Evolutionary conservation across 2,329 filamentous ascomycete genomes (phyloP).

Genomic region (Aureobasidium sp.): DNA sequence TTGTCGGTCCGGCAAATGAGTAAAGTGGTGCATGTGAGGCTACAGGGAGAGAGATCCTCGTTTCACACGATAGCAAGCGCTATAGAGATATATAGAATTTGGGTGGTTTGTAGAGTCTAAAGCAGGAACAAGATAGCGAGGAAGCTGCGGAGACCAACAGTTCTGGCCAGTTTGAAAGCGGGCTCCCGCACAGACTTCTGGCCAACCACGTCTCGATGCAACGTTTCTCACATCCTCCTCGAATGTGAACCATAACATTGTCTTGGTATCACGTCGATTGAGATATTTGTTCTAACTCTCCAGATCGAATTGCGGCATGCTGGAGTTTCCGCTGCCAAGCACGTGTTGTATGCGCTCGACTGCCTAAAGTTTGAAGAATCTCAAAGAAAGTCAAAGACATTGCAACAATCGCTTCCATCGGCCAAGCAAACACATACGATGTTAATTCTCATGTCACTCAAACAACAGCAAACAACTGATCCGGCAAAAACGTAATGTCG

Average conservation of each 20-base stretch:
- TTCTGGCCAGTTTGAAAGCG: neutral
- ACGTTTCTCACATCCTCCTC: neutral
- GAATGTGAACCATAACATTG: neutral
- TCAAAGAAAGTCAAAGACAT: neutral
- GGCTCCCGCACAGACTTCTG: neutral
- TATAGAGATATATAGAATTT: neutral
- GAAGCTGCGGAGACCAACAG: neutral
- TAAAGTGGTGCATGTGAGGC: neutral
- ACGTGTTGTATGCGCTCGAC: neutral
- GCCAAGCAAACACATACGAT: constrained; percentile 3
- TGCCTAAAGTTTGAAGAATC: neutral
- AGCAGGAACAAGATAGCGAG: neutral
- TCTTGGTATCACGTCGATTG: neutral
- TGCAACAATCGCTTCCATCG: neutral
- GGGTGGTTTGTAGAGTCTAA: too few relatives aligned
- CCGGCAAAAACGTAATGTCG: constrained; percentile 13
- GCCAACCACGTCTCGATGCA: neutral
- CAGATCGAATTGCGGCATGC: neutral
- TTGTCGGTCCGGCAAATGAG: neutral
- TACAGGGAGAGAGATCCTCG: neutral
- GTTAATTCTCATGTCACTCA: neutral
- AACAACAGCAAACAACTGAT: neutral
- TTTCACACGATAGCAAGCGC: neutral
- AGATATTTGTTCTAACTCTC: too few relatives aligned
- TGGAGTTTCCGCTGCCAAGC: neutral